Evolutionary conservation across 257 asterid species (phyloP).

Genomic region (Fraxinus quadrangulata): DNA sequence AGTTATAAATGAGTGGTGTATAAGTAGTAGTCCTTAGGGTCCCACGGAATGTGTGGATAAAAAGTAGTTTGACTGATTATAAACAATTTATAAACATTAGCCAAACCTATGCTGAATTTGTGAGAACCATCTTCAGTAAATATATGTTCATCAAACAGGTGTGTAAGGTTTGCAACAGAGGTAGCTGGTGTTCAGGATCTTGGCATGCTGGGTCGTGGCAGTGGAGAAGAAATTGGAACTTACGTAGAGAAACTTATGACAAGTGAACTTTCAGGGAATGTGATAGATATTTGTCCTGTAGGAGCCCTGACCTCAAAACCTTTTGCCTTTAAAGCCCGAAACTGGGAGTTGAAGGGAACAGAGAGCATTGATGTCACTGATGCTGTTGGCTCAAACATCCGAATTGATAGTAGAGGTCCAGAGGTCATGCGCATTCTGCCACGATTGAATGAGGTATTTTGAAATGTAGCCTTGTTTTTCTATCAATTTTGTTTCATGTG

Average conservation of each 20-base stretch:
- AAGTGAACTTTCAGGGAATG: slow-evolving; percentile 98
- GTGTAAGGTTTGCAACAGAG: slow-evolving; percentile 95
- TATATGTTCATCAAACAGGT: slow-evolving; percentile 53
- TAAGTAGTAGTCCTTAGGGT: no score
- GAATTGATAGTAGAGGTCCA: slow-evolving; percentile 98
- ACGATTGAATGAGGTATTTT: slow-evolving; percentile 85
- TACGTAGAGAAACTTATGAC: slow-evolving; percentile 96
- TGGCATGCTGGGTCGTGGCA: slow-evolving; percentile 99
- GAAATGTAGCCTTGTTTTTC: slow-evolving; percentile 5
- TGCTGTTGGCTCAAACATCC: slow-evolving; percentile 98
- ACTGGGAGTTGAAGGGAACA: slow-evolving; percentile 98
- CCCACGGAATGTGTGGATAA: no score
- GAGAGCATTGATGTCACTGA: slow-evolving; percentile 98
- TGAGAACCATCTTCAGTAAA: slow-evolving; percentile 22
- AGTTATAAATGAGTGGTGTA: no score
- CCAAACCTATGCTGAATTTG: not conserved
- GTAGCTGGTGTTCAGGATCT: slow-evolving; percentile 97
- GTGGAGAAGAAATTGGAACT: slow-evolving; percentile 99
- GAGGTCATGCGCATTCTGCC: slow-evolving; percentile 96
- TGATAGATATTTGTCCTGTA: slow-evolving; percentile 97
- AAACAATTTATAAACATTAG: no score
- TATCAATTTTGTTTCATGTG: slow-evolving; percentile 3
- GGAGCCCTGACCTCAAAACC: slow-evolving; percentile 99
- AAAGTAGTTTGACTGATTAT: no score
- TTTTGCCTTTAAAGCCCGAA: slow-evolving; percentile 98